phyloP scores from a whole-genome alignment of 306 rosid species.

The Oemleria cerasiformis region DNA sequence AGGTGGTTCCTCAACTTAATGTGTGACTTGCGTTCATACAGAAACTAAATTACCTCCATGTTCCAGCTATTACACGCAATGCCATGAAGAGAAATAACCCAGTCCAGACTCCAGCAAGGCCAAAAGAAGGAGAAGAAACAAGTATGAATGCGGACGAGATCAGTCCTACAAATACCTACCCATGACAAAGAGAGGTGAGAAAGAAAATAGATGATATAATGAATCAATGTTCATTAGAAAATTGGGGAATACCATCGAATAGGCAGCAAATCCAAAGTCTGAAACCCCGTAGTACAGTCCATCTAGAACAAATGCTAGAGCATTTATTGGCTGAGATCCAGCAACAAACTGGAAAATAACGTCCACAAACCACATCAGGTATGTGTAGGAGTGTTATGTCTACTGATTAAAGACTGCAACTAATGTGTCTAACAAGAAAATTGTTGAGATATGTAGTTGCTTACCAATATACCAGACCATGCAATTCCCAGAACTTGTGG shows the following conservation, averaged over 20 bases:
- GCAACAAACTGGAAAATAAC: constrained; percentile 66
- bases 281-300: constrained; percentile 95
- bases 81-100: constrained; percentile 93
- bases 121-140: constrained; percentile 62
- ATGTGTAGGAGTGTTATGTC: neutral
- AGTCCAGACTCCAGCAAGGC: constrained; percentile 88
- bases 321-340: constrained; percentile 92
- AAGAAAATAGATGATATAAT: constrained; percentile 4
- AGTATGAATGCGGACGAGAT: constrained; percentile 64
- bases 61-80: constrained; percentile 74
- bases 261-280: constrained; percentile 85
- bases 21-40: neutral
- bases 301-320: constrained; percentile 89
- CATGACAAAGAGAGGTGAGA: constrained; percentile 23
- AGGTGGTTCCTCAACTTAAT: neutral
- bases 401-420: neutral
- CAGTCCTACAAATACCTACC: constrained; percentile 59
- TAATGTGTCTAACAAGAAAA: neutral
- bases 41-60: constrained; percentile 63
- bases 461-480: constrained; percentile 76
- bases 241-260: constrained; percentile 68
- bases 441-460: constrained; percentile 22
- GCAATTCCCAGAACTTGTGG: constrained; percentile 71
- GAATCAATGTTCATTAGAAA: constrained; percentile 15
- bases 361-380: neutral